These are phyloP conservation scores for Nakaseomyces kungkrabaensis DNA, from an alignment of 1,139 yeast genomes.

Conservation along the genomic window DNA sequence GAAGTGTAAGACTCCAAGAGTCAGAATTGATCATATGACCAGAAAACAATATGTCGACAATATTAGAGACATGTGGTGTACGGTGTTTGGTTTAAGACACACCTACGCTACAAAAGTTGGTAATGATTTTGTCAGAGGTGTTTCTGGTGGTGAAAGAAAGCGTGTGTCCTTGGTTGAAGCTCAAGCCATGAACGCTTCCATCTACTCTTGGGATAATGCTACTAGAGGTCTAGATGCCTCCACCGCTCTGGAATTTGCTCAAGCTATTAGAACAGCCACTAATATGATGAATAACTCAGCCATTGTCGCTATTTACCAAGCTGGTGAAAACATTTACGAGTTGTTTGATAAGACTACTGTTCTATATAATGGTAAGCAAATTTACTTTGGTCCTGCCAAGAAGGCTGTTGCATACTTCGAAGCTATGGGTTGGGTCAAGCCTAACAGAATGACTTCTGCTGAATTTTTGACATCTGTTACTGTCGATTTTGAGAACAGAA, in stretches of 20 bases:
- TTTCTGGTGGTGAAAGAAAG: slow-evolving; percentile 58
- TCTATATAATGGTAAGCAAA: slow-evolving; percentile 48
- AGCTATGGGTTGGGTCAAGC: slow-evolving; percentile 52
- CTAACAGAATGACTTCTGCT: slow-evolving; percentile 54
- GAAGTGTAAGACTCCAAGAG: slow-evolving; percentile 49
- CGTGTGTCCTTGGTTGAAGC: slow-evolving; percentile 59
- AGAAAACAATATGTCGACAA: slow-evolving; percentile 40
- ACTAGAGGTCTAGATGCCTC: slow-evolving; percentile 72
- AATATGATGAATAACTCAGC: slow-evolving; percentile 47
- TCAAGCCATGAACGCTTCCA: slow-evolving; percentile 44
- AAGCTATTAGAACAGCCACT: slow-evolving; percentile 53
- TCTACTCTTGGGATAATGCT: slow-evolving; percentile 69
- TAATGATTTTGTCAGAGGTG: slow-evolving; percentile 52
- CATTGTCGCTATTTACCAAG: slow-evolving; percentile 55
- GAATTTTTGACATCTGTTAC: slow-evolving; percentile 65
- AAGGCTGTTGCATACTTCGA: slow-evolving; percentile 48
- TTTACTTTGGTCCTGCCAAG: slow-evolving; percentile 47
- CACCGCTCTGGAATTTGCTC: slow-evolving; percentile 57
- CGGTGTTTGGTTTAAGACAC: slow-evolving; percentile 51
- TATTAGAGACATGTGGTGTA: slow-evolving; percentile 42
- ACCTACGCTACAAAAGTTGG: slow-evolving; percentile 50
- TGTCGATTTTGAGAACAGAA: slow-evolving; percentile 28
- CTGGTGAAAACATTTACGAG: slow-evolving; percentile 55
- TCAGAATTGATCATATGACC: slow-evolving; percentile 40
- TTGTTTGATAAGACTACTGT: slow-evolving; percentile 58